These are phyloP conservation scores for Pichia kudriavzevii DNA, from an alignment of 1,139 yeast genomes.

Conservation along the genomic window DNA sequence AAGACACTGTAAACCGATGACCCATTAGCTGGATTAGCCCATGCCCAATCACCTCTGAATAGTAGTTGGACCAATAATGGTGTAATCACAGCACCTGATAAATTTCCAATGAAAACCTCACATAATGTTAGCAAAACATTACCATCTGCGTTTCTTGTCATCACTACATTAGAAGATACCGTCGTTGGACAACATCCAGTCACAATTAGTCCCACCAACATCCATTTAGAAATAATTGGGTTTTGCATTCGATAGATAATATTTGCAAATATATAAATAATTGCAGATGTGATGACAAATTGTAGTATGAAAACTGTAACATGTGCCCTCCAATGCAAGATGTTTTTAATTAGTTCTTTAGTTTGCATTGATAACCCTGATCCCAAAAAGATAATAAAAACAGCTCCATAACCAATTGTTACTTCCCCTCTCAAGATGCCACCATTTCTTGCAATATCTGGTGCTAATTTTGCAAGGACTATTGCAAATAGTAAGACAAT, in stretches of 20 bases:
- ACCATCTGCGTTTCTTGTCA: constrained; percentile 64
- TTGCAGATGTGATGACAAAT: constrained; percentile 66
- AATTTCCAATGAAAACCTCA: constrained; percentile 77
- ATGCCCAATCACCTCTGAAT: constrained; percentile 48
- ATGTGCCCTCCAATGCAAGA: constrained; percentile 77
- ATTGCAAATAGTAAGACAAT: constrained; percentile 61
- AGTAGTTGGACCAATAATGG: constrained; percentile 78
- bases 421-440: constrained; percentile 72
- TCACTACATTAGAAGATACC: constrained; percentile 78
- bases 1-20: constrained; percentile 49
- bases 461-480: constrained; percentile 69
- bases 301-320: constrained; percentile 57
- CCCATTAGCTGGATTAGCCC: constrained; percentile 69
- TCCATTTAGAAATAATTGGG: constrained; percentile 55
- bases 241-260: constrained; percentile 57
- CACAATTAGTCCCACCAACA: constrained; percentile 69
- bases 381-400: constrained; percentile 74
- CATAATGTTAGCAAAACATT: constrained; percentile 72
- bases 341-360: constrained; percentile 46
- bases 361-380: constrained; percentile 75
- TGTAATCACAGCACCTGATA: constrained; percentile 76
- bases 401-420: constrained; percentile 76
- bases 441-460: constrained; percentile 75
- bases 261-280: constrained; percentile 63
- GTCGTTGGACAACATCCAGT: constrained; percentile 88